phyloP scores from a whole-genome alignment of 2,329 filamentous ascomycete species.

The Cyphellophora europaea region DNA sequence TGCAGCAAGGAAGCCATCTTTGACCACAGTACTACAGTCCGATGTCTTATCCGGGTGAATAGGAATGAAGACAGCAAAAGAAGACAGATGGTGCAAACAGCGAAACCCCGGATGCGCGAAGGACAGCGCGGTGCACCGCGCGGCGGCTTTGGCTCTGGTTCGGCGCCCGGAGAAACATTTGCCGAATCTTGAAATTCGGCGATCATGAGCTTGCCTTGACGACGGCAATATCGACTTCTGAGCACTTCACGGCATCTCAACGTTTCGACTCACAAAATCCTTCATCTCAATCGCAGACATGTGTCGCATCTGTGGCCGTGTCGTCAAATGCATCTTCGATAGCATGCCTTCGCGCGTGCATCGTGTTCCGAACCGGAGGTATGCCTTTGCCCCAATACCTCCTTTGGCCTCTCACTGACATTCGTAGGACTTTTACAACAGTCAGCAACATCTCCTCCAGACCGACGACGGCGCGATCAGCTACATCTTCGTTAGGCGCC shows the following conservation, averaged over 20 bases:
- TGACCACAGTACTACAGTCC: conserved; percentile 2
- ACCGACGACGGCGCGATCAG: conserved; percentile 2
- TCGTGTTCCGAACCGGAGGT: conserved; percentile 14
- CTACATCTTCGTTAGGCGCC: conserved; percentile 7
- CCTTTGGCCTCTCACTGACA: neutral
- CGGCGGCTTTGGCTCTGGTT: too few species aligned
- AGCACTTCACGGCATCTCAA: too few species aligned
- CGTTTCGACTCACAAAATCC: too few species aligned
- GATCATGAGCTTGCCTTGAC: too few species aligned
- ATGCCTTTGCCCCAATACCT: conserved; percentile 5
- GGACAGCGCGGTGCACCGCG: too few species aligned
- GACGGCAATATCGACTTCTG: too few species aligned
- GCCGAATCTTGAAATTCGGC: too few species aligned
- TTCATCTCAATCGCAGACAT: conserved; percentile 12
- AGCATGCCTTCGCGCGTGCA: conserved; percentile 18
- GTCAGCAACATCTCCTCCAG: neutral
- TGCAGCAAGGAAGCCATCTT: conserved; percentile 18
- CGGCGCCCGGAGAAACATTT: too few species aligned
- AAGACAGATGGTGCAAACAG: too few species aligned
- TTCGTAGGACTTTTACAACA: conserved; percentile 14
- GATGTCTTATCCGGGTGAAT: too few species aligned
- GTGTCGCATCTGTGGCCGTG: conserved; percentile 19
- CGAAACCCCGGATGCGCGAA: too few species aligned
- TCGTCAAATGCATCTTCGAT: conserved; percentile 20
- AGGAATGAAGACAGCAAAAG: neutral